phyloP scores from a whole-genome alignment of 208 protist genomes.

The Leishmania martiniquensis region DNA sequence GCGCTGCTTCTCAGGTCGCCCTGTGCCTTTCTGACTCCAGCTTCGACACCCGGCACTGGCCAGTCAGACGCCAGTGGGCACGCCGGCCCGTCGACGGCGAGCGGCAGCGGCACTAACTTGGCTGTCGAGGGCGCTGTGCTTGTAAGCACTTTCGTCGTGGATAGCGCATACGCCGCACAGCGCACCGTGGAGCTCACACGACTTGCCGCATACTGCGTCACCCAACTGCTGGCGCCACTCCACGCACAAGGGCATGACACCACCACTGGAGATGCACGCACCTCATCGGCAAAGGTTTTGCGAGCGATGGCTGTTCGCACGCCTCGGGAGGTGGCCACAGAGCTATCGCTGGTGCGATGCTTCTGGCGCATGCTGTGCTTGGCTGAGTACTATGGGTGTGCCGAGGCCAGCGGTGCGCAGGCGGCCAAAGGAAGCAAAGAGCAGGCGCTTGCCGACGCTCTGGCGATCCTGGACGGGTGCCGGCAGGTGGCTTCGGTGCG shows the following conservation, averaged over 20 bases:
- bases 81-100: neutral
- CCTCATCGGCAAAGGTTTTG: neutral
- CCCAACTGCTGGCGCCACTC: conserved; percentile 17
- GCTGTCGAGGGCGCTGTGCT: conserved; percentile 29
- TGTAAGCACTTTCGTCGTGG: conserved; percentile 56
- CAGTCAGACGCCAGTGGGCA: neutral
- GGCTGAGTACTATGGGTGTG: conserved; percentile 33
- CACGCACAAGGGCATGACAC: neutral
- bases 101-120: conserved; percentile 2
- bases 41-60: neutral
- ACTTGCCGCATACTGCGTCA: conserved; percentile 50
- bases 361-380: conserved; percentile 76
- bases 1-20: conserved; percentile 4
- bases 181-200: conserved; percentile 46
- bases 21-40: neutral
- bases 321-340: conserved; percentile 41
- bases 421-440: conserved; percentile 28
- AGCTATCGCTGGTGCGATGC: conserved; percentile 60
- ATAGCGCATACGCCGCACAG: conserved; percentile 69
- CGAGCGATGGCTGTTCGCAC: conserved; percentile 9
- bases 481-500: conserved; percentile 10
- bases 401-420: conserved; percentile 12
- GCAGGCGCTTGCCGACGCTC: conserved; percentile 43
- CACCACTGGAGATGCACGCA: neutral
- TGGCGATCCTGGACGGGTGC: conserved; percentile 35